Evolutionary conservation across 208 protist genomes (phyloP).

Genomic region (Trypanosoma lewisi): DNA sequence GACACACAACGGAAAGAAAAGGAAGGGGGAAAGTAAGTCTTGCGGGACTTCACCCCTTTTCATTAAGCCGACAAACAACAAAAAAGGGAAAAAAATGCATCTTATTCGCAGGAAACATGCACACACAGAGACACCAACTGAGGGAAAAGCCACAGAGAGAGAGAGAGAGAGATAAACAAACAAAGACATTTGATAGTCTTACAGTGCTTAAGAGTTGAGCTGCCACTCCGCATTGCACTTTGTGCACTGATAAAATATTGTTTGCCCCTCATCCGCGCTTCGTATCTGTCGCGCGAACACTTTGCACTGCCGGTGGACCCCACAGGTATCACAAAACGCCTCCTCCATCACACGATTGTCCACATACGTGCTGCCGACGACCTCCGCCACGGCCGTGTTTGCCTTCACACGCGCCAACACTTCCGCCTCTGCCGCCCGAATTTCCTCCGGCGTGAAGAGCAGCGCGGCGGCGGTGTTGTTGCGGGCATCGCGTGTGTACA

Average conservation of each 20-base stretch:
- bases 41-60: no score
- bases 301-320: slow-evolving; percentile 61
- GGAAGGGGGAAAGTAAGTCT: no score
- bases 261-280: slow-evolving; percentile 92
- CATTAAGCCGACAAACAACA: background rate
- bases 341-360: slow-evolving; percentile 87
- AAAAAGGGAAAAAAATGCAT: background rate
- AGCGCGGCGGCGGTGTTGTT: slow-evolving; percentile 37
- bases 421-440: slow-evolving; percentile 28
- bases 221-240: slow-evolving; percentile 85
- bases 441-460: slow-evolving; percentile 51
- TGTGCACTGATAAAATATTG: slow-evolving; percentile 90
- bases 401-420: slow-evolving; percentile 19
- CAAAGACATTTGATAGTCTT: no score
- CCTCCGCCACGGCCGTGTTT: background rate
- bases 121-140: background rate
- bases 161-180: background rate
- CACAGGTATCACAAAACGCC: slow-evolving; percentile 83
- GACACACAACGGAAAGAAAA: no score
- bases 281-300: slow-evolving; percentile 87
- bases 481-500: slow-evolving; percentile 11
- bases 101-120: background rate
- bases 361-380: slow-evolving; percentile 45
- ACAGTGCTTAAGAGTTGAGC: slow-evolving; percentile 91
- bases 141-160: background rate